Evolutionary conservation across 2,329 filamentous ascomycete genomes (phyloP).

Genomic region (Fusarium bactridioides): DNA sequence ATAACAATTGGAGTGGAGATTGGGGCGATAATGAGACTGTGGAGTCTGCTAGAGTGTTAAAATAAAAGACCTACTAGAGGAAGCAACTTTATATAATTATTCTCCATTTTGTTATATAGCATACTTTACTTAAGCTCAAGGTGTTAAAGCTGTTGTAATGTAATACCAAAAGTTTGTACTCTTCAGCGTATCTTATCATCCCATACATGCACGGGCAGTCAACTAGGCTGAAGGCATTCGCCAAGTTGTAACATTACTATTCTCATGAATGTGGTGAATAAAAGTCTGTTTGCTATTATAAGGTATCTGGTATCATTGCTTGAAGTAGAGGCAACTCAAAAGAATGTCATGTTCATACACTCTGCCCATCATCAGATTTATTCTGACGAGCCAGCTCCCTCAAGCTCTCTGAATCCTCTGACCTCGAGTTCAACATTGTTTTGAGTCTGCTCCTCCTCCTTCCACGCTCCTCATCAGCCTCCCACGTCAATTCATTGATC

Average conservation of each 20-base stretch:
- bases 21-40: no score
- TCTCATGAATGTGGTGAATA: rapidly evolving
- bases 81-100: no score
- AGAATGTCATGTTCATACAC: neutral
- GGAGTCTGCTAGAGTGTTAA: no score
- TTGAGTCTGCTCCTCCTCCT: neutral
- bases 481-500: neutral
- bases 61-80: no score
- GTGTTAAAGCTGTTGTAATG: rapidly evolving
- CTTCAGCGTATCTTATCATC: rapidly evolving
- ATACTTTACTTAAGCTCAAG: no score
- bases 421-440: neutral
- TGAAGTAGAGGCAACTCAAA: rapidly evolving
- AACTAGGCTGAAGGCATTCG: neutral
- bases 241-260: rapidly evolving
- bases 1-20: no score
- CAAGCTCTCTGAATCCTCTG: neutral
- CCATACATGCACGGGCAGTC: rapidly evolving
- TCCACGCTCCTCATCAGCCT: neutral
- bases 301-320: neutral
- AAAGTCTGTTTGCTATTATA: neutral
- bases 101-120: no score
- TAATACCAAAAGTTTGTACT: rapidly evolving
- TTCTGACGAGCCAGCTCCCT: neutral
- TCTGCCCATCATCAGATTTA: neutral